Evolutionary conservation across 495 filamentous ascomycete genomes (phyloP).

Genomic region (Chaetomium tenue): DNA sequence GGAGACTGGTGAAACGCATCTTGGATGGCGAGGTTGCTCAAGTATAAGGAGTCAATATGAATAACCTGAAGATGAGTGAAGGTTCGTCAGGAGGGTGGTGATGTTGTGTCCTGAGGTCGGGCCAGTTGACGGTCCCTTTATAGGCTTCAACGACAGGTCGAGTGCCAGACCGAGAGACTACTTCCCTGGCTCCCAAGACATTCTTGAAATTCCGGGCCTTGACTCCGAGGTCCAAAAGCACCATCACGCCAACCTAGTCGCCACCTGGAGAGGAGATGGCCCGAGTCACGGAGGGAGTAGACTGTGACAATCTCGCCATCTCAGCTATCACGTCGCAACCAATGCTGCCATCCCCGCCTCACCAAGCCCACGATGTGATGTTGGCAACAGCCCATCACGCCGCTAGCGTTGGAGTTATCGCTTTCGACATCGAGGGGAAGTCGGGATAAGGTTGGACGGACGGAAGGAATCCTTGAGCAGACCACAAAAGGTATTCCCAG

Average conservation of each 20-base stretch:
- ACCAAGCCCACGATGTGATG: background rate
- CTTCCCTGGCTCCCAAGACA: background rate
- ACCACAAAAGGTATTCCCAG: background rate
- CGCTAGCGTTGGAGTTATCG: background rate
- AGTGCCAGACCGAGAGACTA: background rate
- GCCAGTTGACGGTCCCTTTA: background rate
- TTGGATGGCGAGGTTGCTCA: slow-evolving; percentile 15
- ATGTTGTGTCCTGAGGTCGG: background rate
- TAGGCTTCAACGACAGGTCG: background rate
- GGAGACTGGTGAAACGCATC: slow-evolving; percentile 28
- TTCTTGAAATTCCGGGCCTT: background rate
- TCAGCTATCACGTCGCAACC: slow-evolving; percentile 16
- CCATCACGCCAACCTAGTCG: slow-evolving; percentile 2
- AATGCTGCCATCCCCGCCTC: slow-evolving; percentile 15
- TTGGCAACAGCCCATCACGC: background rate
- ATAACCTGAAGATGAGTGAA: background rate
- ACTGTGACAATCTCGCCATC: background rate
- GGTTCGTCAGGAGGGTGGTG: background rate
- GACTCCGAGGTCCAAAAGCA: background rate
- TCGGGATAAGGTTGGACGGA: slow-evolving; percentile 16
- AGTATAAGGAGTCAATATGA: background rate
- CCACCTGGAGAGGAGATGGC: background rate
- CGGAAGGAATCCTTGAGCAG: background rate
- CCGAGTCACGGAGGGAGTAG: background rate
- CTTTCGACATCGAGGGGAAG: background rate